Evolutionary conservation across 345 rosid genomes (phyloP).

Genomic region (Brassica nigra): DNA sequence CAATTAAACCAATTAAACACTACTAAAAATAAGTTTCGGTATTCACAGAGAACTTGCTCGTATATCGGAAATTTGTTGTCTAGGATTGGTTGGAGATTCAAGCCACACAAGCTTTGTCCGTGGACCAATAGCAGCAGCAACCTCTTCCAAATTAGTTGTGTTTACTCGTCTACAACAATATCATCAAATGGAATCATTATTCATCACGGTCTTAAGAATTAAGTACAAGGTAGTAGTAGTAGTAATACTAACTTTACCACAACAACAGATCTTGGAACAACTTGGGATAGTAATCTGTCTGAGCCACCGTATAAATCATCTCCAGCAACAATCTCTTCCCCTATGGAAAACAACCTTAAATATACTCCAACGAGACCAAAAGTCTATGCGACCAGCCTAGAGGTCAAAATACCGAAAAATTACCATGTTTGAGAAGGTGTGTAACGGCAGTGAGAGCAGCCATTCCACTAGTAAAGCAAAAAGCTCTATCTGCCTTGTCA

Average conservation of each 20-base stretch:
- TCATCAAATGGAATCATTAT: slow-evolving; percentile 14
- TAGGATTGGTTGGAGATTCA: slow-evolving; percentile 91
- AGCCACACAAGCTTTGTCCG: slow-evolving; percentile 86
- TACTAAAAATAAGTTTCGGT: no score
- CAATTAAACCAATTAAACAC: background rate
- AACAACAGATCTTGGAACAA: slow-evolving; percentile 73
- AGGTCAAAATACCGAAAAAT: background rate
- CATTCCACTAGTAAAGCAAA: slow-evolving; percentile 98
- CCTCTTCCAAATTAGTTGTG: slow-evolving; percentile 66
- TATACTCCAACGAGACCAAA: slow-evolving; percentile 6
- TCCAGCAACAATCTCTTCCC: slow-evolving; percentile 89
- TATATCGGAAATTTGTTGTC: slow-evolving; percentile 79
- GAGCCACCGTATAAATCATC: slow-evolving; percentile 96
- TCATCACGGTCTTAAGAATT: no score
- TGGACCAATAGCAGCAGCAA: slow-evolving; percentile 77
- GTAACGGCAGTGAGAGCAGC: slow-evolving; percentile 89
- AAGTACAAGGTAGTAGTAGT: background rate
- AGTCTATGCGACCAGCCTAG: no score
- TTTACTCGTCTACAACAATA: slow-evolving; percentile 69
- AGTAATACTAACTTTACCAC: slow-evolving; percentile 67
- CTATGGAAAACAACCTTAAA: slow-evolving; percentile 39
- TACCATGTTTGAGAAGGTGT: slow-evolving; percentile 75
- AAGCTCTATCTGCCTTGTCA: slow-evolving; percentile 91
- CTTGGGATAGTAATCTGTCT: slow-evolving; percentile 81
- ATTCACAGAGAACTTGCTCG: slow-evolving; percentile 31